Conservation (phyloP, 2,329 filamentous ascomycete species). For the Colletotrichum neosansevieriae region DNA sequence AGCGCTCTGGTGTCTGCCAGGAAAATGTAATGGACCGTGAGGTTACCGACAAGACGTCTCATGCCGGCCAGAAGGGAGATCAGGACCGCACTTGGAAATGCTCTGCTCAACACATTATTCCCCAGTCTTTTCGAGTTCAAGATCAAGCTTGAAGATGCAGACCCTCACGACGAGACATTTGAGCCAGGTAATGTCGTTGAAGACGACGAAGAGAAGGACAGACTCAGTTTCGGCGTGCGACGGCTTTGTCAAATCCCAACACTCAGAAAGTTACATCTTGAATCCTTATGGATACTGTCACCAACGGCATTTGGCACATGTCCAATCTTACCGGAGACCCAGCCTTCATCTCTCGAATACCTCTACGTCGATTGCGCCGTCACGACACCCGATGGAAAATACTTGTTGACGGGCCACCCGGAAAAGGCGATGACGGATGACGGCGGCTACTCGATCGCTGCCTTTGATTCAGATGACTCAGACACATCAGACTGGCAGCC, state of each 20-base stretch:
- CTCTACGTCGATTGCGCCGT: constrained; percentile 16
- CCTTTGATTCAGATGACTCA: constrained; percentile 14
- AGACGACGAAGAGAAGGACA: background rate
- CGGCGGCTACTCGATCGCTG: constrained; percentile 1
- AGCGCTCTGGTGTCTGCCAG: background rate
- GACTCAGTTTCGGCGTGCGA: background rate
- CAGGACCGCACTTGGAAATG: background rate
- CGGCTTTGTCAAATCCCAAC: background rate
- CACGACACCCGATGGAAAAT: background rate
- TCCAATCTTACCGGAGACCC: background rate
- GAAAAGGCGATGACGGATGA: constrained; percentile 19
- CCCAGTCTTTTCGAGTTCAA: constrained; percentile 16
- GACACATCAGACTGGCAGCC: constrained; percentile 9
- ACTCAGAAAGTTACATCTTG: background rate
- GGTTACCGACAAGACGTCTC: background rate
- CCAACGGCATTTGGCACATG: background rate
- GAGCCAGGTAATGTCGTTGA: background rate
- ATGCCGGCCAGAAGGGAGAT: background rate
- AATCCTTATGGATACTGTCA: constrained; percentile 9
- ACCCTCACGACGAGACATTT: constrained; percentile 1
- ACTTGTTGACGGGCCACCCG: constrained; percentile 1
- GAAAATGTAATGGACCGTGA: constrained; percentile 11
- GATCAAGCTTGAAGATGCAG: constrained; percentile 1
- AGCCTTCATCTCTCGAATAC: background rate
- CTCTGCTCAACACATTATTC: constrained; percentile 2